Base-by-base conservation (phyloP, 2,329 filamentous ascomycete genomes). In the Aspergillus fumigatus region DNA sequence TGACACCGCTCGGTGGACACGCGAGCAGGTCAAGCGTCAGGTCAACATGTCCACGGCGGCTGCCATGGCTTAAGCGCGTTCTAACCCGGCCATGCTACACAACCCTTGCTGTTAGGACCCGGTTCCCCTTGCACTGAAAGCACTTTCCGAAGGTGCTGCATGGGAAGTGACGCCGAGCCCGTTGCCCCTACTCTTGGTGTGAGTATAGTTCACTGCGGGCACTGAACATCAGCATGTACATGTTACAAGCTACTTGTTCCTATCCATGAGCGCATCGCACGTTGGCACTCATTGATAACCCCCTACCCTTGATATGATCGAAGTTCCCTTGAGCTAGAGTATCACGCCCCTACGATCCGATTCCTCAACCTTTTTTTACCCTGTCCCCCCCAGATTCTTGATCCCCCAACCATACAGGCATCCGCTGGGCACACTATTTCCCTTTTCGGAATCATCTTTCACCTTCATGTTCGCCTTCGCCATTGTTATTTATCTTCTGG, bases 11-110 rank as follows among this genome's bases (percentile, higher is more conserved):
- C 89, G 93, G 67, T 99, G 94, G 94, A 92, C 94, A 61, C 88
- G 93, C 59, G 94, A 97, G 77, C 92, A 97, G 74, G 92, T 97
- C 74, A 97, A 97, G 83, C 89, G 91, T 67, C 94, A 99, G 57
- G 68, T 75, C 55, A 72, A 67, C 65, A 54, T 77, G 61, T 68
- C 72, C 40, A 71, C 72, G 53, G 67, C 69, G 11, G 68, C 67
- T 47, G 68, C 69, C 29, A 75, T 75, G 73, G 70, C 73, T 32
- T 76, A 74, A 71, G 56, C 27, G 27, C 23, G 27, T 27, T 35
- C 25, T 14, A 40, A 26, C 35, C 43, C 23, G 52, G 50, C 26
- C 51, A 49, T 53, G 48, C 45, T 14, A 38, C 48, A 45, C 51
- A 52, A 57, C 48, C 45, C 57, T 50, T 55, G 51, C 54, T 57